phyloP scores from a whole-genome alignment of 208 protist species.

The Leishmania gerbilli region DNA sequence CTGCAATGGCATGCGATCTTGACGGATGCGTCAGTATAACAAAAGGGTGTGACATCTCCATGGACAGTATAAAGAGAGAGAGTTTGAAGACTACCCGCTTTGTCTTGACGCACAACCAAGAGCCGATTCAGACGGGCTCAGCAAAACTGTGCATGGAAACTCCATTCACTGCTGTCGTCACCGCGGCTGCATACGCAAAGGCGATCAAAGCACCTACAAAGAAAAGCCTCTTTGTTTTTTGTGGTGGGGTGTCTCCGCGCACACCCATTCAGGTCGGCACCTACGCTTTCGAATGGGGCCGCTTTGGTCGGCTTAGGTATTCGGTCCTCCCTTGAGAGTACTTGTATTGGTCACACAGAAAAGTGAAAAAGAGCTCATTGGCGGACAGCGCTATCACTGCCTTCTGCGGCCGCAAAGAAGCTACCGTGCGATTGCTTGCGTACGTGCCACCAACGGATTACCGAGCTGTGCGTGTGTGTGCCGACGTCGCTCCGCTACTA shows the following conservation, averaged over 20 bases:
- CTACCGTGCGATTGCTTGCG: slow-evolving; percentile 7
- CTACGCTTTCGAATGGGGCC: slow-evolving; percentile 79
- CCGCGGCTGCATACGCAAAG: slow-evolving; percentile 54
- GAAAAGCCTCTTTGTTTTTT: slow-evolving; percentile 61
- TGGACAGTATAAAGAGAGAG: slow-evolving; percentile 26
- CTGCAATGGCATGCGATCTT: slow-evolving; percentile 70
- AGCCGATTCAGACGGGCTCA: slow-evolving; percentile 72
- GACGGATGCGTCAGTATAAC: slow-evolving; percentile 54
- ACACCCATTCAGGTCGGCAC: slow-evolving; percentile 50
- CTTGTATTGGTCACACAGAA: background rate
- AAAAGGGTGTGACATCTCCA: slow-evolving; percentile 38
- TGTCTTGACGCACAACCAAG: slow-evolving; percentile 63
- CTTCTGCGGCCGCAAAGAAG: background rate
- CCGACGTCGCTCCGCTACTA: background rate
- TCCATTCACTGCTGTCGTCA: slow-evolving; percentile 41
- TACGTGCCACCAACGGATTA: background rate
- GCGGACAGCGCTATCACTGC: background rate
- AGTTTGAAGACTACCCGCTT: slow-evolving; percentile 37
- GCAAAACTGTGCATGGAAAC: slow-evolving; percentile 54
- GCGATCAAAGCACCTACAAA: slow-evolving; percentile 55
- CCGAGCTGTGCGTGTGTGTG: slow-evolving; percentile 1
- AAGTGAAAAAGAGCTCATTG: background rate
- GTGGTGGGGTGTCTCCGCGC: slow-evolving; percentile 48
- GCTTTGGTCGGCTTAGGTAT: slow-evolving; percentile 44
- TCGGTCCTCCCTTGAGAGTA: slow-evolving; percentile 26